Base-by-base conservation (phyloP, 306 rosid genomes). In the barrel medic (Medicago truncatula) region DNA sequence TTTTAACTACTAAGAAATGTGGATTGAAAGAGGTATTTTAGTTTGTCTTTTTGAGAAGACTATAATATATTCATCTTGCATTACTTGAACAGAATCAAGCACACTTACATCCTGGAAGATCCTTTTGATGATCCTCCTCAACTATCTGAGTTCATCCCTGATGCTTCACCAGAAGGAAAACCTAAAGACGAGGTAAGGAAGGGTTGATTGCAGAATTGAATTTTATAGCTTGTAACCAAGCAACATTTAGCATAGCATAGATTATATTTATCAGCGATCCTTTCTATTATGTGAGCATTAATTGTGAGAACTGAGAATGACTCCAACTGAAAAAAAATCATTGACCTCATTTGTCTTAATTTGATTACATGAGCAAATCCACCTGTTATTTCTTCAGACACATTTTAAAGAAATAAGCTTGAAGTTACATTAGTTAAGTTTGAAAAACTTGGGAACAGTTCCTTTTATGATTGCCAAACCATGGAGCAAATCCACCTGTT, bases 101-200 rank as follows among this genome's bases (percentile, higher is more conserved):
- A 92, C 82, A 92, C 97, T 1, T 90, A 95, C 80, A 81, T 95
- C 76, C 83, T 92, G 60, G 97, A 92, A 80, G 98, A 95, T 82
- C 98, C 98, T 81, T 95, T 79, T 85, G 98, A 92, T 64, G 97
- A 92, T 85, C 97, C 98, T 62, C 68, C 93, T 43, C 97, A 86
- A 70, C 83, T 95, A 71, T 59, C 84, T 34, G 96, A 86, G 62
- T 79, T 95, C 64, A 92, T 92, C 84, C 98, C 97, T 11, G 89
- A 77, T 0, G 85, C 91, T 56, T 95, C 97, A 25, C 97, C 98
- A 1, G 97, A 95, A 84, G 98, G 97, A 86, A 95, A 85, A 80
- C 96, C 98, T 28, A 95, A 85, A 80, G 93, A 87, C 47, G 98
- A 95, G 97, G 97, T 90, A 81, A 67, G 73, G 39, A 81, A 67